phyloP scores from a whole-genome alignment of 2,329 filamentous ascomycete genomes.

The Gremmenia infestans region DNA sequence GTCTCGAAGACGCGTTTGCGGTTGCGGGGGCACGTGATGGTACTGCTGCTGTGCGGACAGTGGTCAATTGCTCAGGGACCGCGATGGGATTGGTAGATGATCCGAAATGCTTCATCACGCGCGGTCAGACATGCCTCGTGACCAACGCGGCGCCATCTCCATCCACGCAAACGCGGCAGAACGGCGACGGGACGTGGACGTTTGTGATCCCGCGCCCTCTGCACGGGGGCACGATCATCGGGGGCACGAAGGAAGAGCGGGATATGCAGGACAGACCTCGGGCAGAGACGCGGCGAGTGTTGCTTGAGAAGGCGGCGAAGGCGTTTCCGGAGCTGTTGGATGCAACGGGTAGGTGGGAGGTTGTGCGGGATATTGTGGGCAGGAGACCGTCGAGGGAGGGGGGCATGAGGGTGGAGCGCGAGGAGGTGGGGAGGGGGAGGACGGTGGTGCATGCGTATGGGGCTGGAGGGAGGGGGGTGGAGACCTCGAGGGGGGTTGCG shows the following conservation, averaged over 20 bases:
- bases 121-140: constrained; percentile 44
- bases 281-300: constrained; percentile 38
- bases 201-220: constrained; percentile 59
- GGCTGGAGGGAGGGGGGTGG: constrained; percentile 13
- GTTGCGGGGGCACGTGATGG: constrained; percentile 17
- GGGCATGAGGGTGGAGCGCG: constrained; percentile 24
- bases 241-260: constrained; percentile 58
- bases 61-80: constrained; percentile 40
- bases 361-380: constrained; percentile 42
- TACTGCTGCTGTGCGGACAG: constrained; percentile 31
- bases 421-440: not conserved
- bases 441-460: constrained; percentile 22
- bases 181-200: constrained; percentile 56
- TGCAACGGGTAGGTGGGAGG: constrained; percentile 34
- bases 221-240: constrained; percentile 59
- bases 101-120: constrained; percentile 38
- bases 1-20: constrained; percentile 35
- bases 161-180: constrained; percentile 53
- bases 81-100: constrained; percentile 39
- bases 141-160: constrained; percentile 37
- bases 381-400: constrained; percentile 40
- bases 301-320: constrained; percentile 41
- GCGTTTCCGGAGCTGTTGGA: constrained; percentile 37
- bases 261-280: constrained; percentile 50
- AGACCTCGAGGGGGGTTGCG: constrained; percentile 16